Conservation (phyloP, 768 basidiomycete species). For the Russula sp. region DNA sequence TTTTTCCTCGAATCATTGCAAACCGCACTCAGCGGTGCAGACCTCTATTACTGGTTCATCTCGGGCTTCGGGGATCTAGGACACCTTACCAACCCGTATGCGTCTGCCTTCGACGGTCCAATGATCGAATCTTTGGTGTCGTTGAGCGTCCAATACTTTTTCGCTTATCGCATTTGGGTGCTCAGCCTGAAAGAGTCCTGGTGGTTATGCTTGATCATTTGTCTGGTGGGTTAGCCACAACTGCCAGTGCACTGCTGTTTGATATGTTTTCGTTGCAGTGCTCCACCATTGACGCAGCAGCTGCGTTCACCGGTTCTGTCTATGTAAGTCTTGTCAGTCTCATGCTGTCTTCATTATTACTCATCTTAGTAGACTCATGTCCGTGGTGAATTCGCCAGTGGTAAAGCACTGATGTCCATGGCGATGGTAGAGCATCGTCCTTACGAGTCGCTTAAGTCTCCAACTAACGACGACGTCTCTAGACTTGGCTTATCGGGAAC, state of each 20-base stretch:
- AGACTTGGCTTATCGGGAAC: conserved; percentile 5
- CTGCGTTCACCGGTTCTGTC: not conserved
- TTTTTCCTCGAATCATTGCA: conserved; percentile 28
- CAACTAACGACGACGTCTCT: not conserved
- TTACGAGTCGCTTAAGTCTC: not conserved
- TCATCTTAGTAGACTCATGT: not conserved
- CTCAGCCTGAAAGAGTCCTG: not conserved
- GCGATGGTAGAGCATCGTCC: not conserved
- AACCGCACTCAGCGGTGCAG: conserved; percentile 26
- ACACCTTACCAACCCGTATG: conserved; percentile 20
- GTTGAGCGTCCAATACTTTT: conserved; percentile 3
- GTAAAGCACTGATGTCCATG: not conserved
- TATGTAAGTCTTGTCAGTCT: not conserved
- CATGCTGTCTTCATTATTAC: not conserved
- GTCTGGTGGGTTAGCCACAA: not conserved
- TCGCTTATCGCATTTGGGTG: conserved; percentile 2
- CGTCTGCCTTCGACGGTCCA: conserved; percentile 20
- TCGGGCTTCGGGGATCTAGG: conserved; percentile 29
- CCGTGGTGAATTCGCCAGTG: not conserved
- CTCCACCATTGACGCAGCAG: not conserved
- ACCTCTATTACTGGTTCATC: conserved; percentile 29
- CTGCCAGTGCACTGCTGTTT: not conserved
- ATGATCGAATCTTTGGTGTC: conserved; percentile 7
- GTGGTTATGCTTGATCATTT: not conserved
- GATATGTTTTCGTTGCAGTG: not conserved